Conservation (phyloP, 345 rosid genomes). For the Cochlearia excelsa region DNA sequence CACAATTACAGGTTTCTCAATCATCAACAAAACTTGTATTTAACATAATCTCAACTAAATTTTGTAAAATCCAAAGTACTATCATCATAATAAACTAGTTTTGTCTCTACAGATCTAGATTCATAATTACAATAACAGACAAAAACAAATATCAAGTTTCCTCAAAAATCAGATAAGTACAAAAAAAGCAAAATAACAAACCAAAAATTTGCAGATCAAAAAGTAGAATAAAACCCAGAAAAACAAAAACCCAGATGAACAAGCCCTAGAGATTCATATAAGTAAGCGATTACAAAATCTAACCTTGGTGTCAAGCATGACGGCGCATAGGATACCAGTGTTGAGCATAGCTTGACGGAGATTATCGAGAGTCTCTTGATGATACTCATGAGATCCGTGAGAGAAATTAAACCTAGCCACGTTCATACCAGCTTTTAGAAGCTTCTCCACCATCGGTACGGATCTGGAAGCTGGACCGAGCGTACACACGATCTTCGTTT, state of each 20-base stretch:
- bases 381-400: constrained; percentile 92
- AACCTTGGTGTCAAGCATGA: constrained; percentile 97
- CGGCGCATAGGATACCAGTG: constrained; percentile 90
- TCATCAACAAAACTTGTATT: background rate
- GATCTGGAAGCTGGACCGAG: constrained; percentile 93
- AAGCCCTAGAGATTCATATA: background rate
- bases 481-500: constrained; percentile 96
- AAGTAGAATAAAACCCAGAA: background rate
- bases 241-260: background rate
- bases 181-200: background rate
- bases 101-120: constrained; percentile 2
- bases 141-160: background rate
- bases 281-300: constrained; percentile 16
- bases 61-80: background rate
- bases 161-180: constrained; percentile 13
- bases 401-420: constrained; percentile 98
- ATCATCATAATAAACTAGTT: background rate
- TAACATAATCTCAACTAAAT: background rate
- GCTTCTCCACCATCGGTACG: constrained; percentile 74
- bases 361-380: constrained; percentile 89
- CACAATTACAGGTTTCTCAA: background rate
- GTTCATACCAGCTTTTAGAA: constrained; percentile 88
- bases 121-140: constrained; percentile 12
- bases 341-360: constrained; percentile 79
- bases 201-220: constrained; percentile 6